Conservation (phyloP, 495 filamentous ascomycete species). For the Parathielavia hyrcaniae region DNA sequence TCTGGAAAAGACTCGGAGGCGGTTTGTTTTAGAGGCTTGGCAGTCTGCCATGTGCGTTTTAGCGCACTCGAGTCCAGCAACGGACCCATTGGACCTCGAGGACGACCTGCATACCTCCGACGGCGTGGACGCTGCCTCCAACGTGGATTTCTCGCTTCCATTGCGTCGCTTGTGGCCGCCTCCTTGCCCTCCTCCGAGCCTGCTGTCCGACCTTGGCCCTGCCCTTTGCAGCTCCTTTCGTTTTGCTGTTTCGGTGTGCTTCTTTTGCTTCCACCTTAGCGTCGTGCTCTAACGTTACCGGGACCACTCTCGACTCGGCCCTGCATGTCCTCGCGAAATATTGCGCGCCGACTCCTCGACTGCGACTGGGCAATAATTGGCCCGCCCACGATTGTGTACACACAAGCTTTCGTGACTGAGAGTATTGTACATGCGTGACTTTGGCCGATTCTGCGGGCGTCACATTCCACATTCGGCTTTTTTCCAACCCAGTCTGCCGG, state of each 20-base stretch:
- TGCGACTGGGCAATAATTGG: conserved; percentile 2
- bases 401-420: neutral
- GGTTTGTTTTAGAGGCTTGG: conserved; percentile 12
- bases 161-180: conserved; percentile 2
- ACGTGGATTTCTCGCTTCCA: conserved; percentile 15
- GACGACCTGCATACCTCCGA: conserved; percentile 17
- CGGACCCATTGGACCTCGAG: conserved; percentile 8
- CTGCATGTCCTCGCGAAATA: conserved; percentile 6
- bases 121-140: conserved; percentile 7
- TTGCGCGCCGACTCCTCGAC: conserved; percentile 7
- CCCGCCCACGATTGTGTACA: neutral
- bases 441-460: neutral
- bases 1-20: conserved; percentile 27
- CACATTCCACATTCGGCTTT: neutral
- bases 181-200: conserved; percentile 2
- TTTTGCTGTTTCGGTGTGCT: neutral
- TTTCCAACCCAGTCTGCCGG: conserved; percentile 1
- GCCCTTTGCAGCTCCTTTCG: neutral
- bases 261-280: neutral
- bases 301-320: neutral
- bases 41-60: neutral
- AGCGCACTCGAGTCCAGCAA: conserved; percentile 12
- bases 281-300: neutral
- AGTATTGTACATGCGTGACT: neutral
- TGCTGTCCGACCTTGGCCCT: neutral